phyloP scores from a whole-genome alignment of 192 early-diverging fungal genomes.

The Backusella mclennaniae region DNA sequence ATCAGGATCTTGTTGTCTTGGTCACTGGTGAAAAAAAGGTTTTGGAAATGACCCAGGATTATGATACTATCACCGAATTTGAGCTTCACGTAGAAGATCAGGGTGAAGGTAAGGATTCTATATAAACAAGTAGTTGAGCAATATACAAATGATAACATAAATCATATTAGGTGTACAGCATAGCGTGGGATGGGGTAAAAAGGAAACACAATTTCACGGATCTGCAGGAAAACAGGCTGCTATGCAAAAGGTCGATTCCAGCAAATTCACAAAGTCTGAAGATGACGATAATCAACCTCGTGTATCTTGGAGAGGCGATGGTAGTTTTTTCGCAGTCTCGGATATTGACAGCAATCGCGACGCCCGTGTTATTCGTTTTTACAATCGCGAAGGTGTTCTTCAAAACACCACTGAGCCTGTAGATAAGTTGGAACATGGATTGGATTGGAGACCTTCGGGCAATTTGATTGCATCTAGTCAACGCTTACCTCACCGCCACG shows the following conservation, averaged over 20 bases:
- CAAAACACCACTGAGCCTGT: conserved; percentile 81
- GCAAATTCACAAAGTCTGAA: conserved; percentile 42
- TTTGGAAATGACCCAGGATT: conserved; percentile 90
- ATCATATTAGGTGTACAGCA: conserved; percentile 55
- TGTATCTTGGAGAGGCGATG: conserved; percentile 92
- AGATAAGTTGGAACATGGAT: conserved; percentile 68
- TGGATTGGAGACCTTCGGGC: conserved; percentile 85
- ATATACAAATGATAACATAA: background rate
- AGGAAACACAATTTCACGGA: conserved; percentile 98
- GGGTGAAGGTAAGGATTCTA: conserved; percentile 57
- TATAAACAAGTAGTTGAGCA: background rate
- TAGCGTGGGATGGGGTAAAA: conserved; percentile 94
- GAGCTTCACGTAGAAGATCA: conserved; percentile 64
- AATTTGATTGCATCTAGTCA: conserved; percentile 84
- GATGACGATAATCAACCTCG: conserved; percentile 74
- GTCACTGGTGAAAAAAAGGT: conserved; percentile 72
- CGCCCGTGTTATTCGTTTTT: conserved; percentile 70
- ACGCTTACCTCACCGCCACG: conserved; percentile 71
- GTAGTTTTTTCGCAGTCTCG: conserved; percentile 77
- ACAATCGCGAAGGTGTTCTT: conserved; percentile 84
- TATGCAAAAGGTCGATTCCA: conserved; percentile 42
- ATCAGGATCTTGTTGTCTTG: conserved; percentile 80
- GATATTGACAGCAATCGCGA: conserved; percentile 53
- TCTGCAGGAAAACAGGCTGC: conserved; percentile 79
- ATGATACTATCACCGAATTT: conserved; percentile 86